Conservation (phyloP, 2,329 filamentous ascomycete genomes). For the Aspergillus brunneoviolaceus region DNA sequence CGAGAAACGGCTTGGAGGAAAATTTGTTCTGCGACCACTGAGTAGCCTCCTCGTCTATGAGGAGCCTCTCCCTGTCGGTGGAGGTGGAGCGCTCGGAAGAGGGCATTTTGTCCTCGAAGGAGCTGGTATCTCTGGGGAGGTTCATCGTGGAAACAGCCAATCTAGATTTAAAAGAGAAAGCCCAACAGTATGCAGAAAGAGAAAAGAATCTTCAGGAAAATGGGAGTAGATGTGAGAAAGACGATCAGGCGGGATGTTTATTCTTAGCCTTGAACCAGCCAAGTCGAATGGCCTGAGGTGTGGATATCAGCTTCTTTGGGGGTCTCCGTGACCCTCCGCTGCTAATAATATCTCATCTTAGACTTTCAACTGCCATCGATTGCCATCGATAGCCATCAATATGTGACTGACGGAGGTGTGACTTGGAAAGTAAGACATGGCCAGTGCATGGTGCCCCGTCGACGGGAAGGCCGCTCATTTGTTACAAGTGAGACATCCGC, state of each 20-base stretch:
- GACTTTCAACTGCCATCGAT: not conserved
- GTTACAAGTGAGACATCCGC: conserved; percentile 6
- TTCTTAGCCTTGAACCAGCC: not conserved
- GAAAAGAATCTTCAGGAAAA: not conserved
- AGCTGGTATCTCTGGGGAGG: not conserved
- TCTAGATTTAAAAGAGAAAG: not conserved
- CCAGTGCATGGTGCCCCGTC: not conserved
- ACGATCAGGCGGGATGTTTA: not conserved
- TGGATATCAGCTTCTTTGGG: not conserved
- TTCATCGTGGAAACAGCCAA: not conserved
- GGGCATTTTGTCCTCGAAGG: conserved; percentile 10
- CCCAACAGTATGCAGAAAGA: not conserved
- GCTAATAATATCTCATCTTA: conserved; percentile 3
- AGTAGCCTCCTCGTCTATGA: conserved; percentile 3
- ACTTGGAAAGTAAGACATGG: conserved; percentile 1
- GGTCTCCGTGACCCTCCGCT: conserved; percentile 2
- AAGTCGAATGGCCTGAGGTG: not conserved
- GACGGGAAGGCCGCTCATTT: not conserved
- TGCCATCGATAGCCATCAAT: not conserved
- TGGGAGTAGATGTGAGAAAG: not conserved
- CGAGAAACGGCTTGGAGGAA: not conserved
- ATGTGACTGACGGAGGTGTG: conserved; percentile 1
- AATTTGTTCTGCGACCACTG: conserved; percentile 7
- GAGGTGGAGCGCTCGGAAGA: not conserved
- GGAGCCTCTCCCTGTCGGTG: conserved; percentile 7